phyloP scores from a whole-genome alignment of 257 asterid genomes.

The Penstemon davidsonii region DNA sequence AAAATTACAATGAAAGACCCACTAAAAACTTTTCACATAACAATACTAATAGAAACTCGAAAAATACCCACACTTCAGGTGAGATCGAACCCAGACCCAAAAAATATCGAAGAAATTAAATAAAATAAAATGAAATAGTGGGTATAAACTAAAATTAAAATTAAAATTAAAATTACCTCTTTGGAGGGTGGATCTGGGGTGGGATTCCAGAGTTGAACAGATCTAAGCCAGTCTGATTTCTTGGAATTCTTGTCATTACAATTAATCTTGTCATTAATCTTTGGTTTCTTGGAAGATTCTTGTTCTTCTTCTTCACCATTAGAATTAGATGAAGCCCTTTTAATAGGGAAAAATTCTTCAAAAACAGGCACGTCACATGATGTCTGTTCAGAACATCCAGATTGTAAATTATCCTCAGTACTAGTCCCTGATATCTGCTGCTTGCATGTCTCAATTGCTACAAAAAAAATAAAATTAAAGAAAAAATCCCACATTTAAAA shows the following conservation, averaged over 20 bases:
- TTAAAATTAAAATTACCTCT: slow-evolving; percentile 28
- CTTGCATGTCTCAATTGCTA: slow-evolving; percentile 56
- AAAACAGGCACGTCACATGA: slow-evolving; percentile 45
- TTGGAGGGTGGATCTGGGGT: slow-evolving; percentile 45
- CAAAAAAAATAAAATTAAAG: background rate
- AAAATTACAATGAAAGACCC: no score
- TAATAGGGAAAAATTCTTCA: slow-evolving; percentile 43
- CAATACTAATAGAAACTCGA: no score
- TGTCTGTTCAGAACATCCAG: slow-evolving; percentile 51
- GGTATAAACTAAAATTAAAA: background rate
- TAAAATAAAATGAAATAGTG: background rate
- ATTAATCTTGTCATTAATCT: slow-evolving; percentile 6
- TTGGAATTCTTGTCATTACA: background rate
- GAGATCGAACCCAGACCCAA: background rate
- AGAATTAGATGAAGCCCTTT: slow-evolving; percentile 33
- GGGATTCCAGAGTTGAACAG: slow-evolving; percentile 50
- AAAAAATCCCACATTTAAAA: slow-evolving; percentile 18
- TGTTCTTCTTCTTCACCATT: slow-evolving; percentile 39
- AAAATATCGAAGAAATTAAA: background rate
- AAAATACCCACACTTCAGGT: no score
- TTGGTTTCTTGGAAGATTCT: slow-evolving; percentile 29
- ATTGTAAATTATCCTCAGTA: slow-evolving; percentile 35
- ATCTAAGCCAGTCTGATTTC: slow-evolving; percentile 44
- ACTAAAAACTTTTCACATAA: no score
- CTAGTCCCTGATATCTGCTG: slow-evolving; percentile 39